Base-by-base conservation (phyloP, 2,329 filamentous ascomycete genomes). In the Aspergillus pseudonomiae region DNA sequence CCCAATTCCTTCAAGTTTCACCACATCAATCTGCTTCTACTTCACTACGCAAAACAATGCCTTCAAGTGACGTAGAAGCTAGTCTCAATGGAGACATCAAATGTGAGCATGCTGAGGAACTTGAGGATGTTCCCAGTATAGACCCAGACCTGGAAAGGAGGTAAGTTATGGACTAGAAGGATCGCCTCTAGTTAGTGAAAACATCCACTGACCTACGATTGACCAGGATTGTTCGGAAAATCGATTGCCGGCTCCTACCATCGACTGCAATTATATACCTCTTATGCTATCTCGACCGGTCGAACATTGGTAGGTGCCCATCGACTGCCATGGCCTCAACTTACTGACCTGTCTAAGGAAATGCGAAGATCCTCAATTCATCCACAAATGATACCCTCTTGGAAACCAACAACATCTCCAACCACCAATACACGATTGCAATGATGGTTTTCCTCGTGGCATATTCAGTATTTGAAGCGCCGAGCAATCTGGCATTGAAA, bases 301-400 rank as follows among this genome's bases (percentile, higher is more conserved):
- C 70, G 14, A 77, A 77, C 70, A 65, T 74, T 67, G 67, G 75
- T 73, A 58, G 26, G 55, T 14, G 5, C 19, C 16, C 39, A 7
- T 9, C 2, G 10, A 45, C n/a, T 24, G 24, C n/a, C 6, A 14
- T 24, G 10, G 11, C 21, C 24, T 11, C 14, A 32, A 10, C 50
- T 14, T 7, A 39, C 48, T 65, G 5, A 48, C 32, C 36, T 1
- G n/a, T 6, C 16, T 4, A 24, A 72, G 77, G 77, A 60, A 81
- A 81, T 62, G 77, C 79, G 4, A 77, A 74, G 64, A 73, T 80
- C 16, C 73, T 81, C 50, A 81, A 81, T 61, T 67, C 71, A 19
- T 68, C 73, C 9, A 77, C 74, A 0, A 60, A 65, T 3, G 74
- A 81, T 65, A 75, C 78, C 61, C 70, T 81, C 64, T 68, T 78